Base-by-base conservation (phyloP, 805 yeast genomes). In the Jamesozyma hellenica region DNA sequence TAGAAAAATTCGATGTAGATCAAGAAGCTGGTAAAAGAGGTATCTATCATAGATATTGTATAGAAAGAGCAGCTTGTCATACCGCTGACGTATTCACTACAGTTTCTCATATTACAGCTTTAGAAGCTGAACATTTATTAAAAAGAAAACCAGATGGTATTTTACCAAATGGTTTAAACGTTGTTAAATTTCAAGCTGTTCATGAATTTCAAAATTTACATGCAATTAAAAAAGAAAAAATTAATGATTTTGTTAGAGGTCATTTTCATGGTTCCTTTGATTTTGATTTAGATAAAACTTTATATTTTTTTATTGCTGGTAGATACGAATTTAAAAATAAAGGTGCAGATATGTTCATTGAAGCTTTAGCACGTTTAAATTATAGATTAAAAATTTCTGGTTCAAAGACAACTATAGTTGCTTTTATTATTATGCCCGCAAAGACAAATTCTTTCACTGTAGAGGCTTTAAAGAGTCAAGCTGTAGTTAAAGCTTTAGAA, bases 21-120 rank as follows among this genome's bases (percentile, higher is more conserved):
- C 87, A 90, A 27, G 98, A 90, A 64, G 97, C 97, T 11, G 98
- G 98, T 16, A 88, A 86, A 64, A 72, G 97, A 51, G 98, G 98
- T 40, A 90, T 90, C 52, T 90, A 90, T 64, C 98, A 90, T 61
- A 74, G 98, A 47, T 92, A 90, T 62, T 90, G 98, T 64, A 82
- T 90, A 48, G 98, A 90, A 67, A 74, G 98, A 43, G 88, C 95
- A 7, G 96, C 96, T 13, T 87, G 96, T 14, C 97, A 90, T 60
- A 73, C 92, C 12, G 86, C 95, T 6, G 98, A 90, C 61, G 98
- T 90, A 17, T 90, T 90, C 67, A 90, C 98, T 28, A 92, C 98
- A 0, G 98, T 90, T 10, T 85, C 95, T 10, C 94, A 90, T 57
- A 92, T 90, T 52, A 90, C 98, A n/a, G 97, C 97, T 2, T 83